Conservation (phyloP, 2,329 filamentous ascomycete genomes). For the Madurella fahalii region DNA sequence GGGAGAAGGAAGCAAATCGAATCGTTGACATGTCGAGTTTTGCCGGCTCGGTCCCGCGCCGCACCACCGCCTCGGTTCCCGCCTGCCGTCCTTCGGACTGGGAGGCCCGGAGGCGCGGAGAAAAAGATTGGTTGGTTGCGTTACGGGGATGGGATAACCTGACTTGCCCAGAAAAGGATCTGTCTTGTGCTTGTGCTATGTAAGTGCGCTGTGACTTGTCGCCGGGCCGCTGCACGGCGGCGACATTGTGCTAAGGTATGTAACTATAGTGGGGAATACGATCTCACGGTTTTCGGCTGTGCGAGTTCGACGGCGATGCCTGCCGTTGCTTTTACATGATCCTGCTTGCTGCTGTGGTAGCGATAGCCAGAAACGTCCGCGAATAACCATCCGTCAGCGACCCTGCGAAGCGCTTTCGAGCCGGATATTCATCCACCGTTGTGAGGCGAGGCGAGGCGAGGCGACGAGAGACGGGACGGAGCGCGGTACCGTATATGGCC, state of each 20-base stretch:
- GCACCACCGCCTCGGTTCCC: neutral
- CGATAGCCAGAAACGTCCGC: neutral
- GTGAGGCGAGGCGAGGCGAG: too few species aligned
- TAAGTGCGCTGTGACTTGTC: conserved; percentile 3
- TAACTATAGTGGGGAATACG: too few species aligned
- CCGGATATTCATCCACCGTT: too few species aligned
- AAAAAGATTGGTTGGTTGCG: conserved; percentile 8
- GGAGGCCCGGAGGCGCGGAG: neutral
- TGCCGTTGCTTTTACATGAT: neutral
- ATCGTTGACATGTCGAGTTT: neutral
- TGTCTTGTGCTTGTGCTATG: too few species aligned
- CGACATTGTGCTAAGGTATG: too few species aligned
- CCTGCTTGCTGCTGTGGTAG: neutral
- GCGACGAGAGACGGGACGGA: neutral
- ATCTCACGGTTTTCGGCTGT: too few species aligned
- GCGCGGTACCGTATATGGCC: conserved; percentile 4
- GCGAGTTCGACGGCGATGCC: neutral
- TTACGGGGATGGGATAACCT: conserved; percentile 1
- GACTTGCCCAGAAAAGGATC: neutral
- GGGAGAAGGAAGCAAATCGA: neutral
- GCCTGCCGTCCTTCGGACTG: neutral
- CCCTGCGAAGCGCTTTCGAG: too few species aligned
- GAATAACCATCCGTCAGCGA: neutral
- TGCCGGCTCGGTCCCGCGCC: conserved; percentile 10
- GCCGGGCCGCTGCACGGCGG: neutral